Base-by-base conservation (phyloP, 116 monocot species). In the Posidonia oceanica region DNA sequence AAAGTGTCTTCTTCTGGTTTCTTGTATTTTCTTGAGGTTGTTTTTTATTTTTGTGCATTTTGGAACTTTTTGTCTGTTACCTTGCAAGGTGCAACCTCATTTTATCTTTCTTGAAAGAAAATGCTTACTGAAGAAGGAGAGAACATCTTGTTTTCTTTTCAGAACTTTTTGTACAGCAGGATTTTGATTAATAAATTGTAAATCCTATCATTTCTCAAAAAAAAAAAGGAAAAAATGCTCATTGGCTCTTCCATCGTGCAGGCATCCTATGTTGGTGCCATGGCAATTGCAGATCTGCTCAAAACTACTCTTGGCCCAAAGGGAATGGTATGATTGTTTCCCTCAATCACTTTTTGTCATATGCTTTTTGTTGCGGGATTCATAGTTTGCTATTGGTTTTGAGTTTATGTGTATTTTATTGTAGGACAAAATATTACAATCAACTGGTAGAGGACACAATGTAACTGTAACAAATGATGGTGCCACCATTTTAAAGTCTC, bases 391-490 rank as follows among this genome's bases (percentile, higher is more conserved):
- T 65, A 14, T 13, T 14, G 4, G 5, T 40, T 65, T 40, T 36
- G 5, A 14, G n/a, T 54, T 68, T n/a, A 36, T 44, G 8, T 44
- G 3, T 20, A 21, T 4, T 21, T 41, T 38, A 39, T 68, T 70
- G 23, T 63, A 76, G 95, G 91, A 96, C 63, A 96, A 96, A 72
- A 96, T 96, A 12, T 70, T 96, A 75, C 95, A 96, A 57, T 96
- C 95, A 68, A 88, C 95, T 78, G 91, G 95, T 0, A 75, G 95
- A 74, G 95, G 95, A 14, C 84, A 74, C 11, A 86, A 55, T 75
- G 77, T 96, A 59, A 96, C 95, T 61, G 91, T 96, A n/a, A 98
- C 98, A 29, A 98, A 98, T 87, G 98, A 98, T 80, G 98, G 98
- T 52, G 98, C 98, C 36, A 98, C 98, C 52, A 98, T 98, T 40